Conservation (phyloP, 441 rosid genomes). For the Kokia cookei region DNA sequence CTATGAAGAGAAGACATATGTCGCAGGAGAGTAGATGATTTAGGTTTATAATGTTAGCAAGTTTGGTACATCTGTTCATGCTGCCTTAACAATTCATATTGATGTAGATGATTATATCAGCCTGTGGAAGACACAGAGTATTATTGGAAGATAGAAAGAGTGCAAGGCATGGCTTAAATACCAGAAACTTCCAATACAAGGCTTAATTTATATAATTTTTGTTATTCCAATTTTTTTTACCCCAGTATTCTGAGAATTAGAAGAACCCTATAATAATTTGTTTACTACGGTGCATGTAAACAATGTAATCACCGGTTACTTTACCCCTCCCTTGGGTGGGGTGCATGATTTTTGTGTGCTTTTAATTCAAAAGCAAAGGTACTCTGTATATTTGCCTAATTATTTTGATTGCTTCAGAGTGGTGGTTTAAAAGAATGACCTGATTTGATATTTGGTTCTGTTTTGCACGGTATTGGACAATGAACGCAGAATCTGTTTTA, state of each 20-base stretch:
- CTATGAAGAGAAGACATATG: slow-evolving; percentile 68
- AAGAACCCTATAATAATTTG: background rate
- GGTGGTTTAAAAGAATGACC: too few relatives aligned
- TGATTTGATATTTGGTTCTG: too few relatives aligned
- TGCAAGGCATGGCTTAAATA: background rate
- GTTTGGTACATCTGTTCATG: slow-evolving; percentile 14
- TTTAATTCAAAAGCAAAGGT: too few relatives aligned
- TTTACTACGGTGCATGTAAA: background rate
- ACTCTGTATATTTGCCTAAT: too few relatives aligned
- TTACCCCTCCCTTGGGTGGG: too few relatives aligned
- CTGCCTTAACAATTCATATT: slow-evolving; percentile 7
- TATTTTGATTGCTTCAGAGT: too few relatives aligned
- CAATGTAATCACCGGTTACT: background rate
- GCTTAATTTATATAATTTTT: background rate
- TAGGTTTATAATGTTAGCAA: background rate
- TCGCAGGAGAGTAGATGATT: slow-evolving; percentile 49
- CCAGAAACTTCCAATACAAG: background rate
- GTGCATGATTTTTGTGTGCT: too few relatives aligned
- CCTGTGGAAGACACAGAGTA: background rate
- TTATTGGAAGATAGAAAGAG: background rate
- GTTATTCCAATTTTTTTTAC: background rate
- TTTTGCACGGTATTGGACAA: too few relatives aligned
- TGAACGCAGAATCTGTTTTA: too few relatives aligned
- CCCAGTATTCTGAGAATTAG: background rate
- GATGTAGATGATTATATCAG: slow-evolving; percentile 2